Evolutionary conservation across 1,284 basidiomycete genomes (phyloP).

Genomic region (Moesziomyces sp.): DNA sequence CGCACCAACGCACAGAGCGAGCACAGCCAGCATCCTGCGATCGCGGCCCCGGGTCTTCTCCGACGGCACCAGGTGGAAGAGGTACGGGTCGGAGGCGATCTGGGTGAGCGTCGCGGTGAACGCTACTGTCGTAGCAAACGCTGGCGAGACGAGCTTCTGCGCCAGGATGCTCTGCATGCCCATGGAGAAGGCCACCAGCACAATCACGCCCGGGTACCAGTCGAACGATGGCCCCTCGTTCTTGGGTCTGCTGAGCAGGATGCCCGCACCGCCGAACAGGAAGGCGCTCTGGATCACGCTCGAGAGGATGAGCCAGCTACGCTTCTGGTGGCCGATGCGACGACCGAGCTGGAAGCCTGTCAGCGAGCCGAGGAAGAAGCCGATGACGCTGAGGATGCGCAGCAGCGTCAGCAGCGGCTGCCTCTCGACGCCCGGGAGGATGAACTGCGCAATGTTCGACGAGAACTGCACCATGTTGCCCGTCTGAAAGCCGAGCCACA

Average conservation of each 20-base stretch:
- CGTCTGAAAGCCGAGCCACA: constrained; percentile 62
- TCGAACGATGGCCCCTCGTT: constrained; percentile 47
- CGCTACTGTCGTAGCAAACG: constrained; percentile 60
- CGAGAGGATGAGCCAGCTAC: constrained; percentile 43
- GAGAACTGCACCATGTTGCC: constrained; percentile 63
- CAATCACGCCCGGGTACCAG: constrained; percentile 52
- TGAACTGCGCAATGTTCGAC: constrained; percentile 59
- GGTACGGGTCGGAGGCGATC: constrained; percentile 59
- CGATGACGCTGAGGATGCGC: constrained; percentile 42
- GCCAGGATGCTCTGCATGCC: constrained; percentile 58
- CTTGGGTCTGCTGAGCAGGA: constrained; percentile 51
- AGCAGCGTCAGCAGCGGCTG: constrained; percentile 51
- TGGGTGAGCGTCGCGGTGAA: constrained; percentile 62
- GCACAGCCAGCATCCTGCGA: constrained; percentile 47
- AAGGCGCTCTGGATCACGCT: constrained; percentile 54
- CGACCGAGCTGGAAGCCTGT: constrained; percentile 36
- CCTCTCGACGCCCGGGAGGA: constrained; percentile 44
- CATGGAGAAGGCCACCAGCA: constrained; percentile 50
- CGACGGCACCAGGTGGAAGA: constrained; percentile 48
- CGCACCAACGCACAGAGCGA: constrained; percentile 49
- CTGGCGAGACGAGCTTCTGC: constrained; percentile 58
- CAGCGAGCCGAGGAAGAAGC: constrained; percentile 57
- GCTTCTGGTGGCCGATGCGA: constrained; percentile 46
- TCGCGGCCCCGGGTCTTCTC: constrained; percentile 49
- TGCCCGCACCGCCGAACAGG: constrained; percentile 52